Percentiles rank a stretch among this genome's conserved stretches.
Evolutionary conservation across 1,284 basidiomycete species (phyloP).

Genomic region (Bjerkandera adusta): DNA sequence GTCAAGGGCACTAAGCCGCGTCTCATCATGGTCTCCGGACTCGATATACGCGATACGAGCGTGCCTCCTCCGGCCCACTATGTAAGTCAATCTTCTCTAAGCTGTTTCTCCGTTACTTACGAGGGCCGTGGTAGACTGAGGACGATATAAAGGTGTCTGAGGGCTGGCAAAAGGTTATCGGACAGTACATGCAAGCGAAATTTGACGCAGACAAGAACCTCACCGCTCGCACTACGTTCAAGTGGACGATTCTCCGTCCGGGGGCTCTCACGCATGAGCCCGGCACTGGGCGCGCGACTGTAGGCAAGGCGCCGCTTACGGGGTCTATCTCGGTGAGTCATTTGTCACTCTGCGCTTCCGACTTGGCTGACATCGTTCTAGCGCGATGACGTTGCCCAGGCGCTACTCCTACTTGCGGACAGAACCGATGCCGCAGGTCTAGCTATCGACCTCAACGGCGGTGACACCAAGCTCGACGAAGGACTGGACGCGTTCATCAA

Average conservation of each 20-base stretch:
- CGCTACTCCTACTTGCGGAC: conserved; percentile 50
- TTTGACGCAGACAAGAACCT: conserved; percentile 73
- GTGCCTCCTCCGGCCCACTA: conserved; percentile 54
- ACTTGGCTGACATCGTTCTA: conserved; percentile 23
- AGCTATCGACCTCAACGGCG: conserved; percentile 63
- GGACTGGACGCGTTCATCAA: conserved; percentile 47
- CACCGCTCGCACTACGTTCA: conserved; percentile 52
- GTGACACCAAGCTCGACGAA: conserved; percentile 47
- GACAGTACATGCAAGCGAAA: conserved; percentile 60
- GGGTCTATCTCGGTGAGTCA: conserved; percentile 42
- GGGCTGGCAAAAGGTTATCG: conserved; percentile 40
- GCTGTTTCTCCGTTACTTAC: background rate
- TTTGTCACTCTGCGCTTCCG: background rate
- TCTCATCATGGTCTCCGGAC: conserved; percentile 61
- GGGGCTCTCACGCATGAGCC: conserved; percentile 54
- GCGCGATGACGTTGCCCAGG: conserved; percentile 65
- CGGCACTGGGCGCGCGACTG: conserved; percentile 48
- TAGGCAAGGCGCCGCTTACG: conserved; percentile 58
- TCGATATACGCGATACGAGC: conserved; percentile 57
- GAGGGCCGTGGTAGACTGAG: conserved; percentile 36
- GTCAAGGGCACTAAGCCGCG: conserved; percentile 43
- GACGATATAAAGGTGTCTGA: conserved; percentile 46
- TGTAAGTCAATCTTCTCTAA: conserved; percentile 32
- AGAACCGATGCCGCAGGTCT: conserved; percentile 58
- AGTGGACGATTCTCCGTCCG: conserved; percentile 73